These are phyloP conservation scores for Suhomyces sp. DNA, from an alignment of 805 yeast genomes.

Conservation along the genomic window DNA sequence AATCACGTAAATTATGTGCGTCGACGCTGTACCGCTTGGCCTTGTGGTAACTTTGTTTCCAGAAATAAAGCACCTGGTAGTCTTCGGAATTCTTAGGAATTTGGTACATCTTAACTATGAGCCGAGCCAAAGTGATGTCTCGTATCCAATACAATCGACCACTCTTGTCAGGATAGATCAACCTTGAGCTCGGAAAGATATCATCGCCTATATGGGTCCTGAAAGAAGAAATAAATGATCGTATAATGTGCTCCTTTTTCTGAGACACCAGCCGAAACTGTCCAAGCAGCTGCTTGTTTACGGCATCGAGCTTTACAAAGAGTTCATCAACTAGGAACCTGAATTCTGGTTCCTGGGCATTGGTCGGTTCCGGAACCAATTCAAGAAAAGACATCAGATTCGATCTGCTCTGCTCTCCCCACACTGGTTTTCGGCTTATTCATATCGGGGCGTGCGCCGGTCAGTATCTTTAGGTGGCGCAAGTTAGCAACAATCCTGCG, in stretches of 20 bases:
- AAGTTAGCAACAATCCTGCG: background rate
- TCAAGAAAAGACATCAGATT: conserved; percentile 2
- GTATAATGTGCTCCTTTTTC: conserved; percentile 26
- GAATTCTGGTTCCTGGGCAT: conserved; percentile 41
- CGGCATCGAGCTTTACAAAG: conserved; percentile 39
- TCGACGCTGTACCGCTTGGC: conserved; percentile 42
- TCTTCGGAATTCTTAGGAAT: conserved; percentile 63
- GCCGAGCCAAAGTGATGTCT: conserved; percentile 57
- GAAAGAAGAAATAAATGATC: conserved; percentile 29
- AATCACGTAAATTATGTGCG: conserved; percentile 36
- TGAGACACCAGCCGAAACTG: conserved; percentile 21
- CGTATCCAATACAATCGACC: conserved; percentile 58
- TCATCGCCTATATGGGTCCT: conserved; percentile 42
- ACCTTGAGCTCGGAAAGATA: conserved; percentile 62
- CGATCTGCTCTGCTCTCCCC: background rate
- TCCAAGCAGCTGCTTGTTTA: conserved; percentile 25
- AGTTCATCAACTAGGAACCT: conserved; percentile 39
- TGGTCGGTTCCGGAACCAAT: conserved; percentile 23
- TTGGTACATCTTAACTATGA: conserved; percentile 47
- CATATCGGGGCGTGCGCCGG: background rate
- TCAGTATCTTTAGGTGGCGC: background rate
- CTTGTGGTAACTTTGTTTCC: conserved; percentile 35
- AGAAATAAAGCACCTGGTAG: conserved; percentile 38
- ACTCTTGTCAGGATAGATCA: conserved; percentile 65
- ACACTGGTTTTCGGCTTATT: background rate